Percentiles rank a stretch among this genome's conserved stretches.
Conservation (phyloP, 1,284 basidiomycete genomes). For the Ceratorhiza oryzae-sativae region DNA sequence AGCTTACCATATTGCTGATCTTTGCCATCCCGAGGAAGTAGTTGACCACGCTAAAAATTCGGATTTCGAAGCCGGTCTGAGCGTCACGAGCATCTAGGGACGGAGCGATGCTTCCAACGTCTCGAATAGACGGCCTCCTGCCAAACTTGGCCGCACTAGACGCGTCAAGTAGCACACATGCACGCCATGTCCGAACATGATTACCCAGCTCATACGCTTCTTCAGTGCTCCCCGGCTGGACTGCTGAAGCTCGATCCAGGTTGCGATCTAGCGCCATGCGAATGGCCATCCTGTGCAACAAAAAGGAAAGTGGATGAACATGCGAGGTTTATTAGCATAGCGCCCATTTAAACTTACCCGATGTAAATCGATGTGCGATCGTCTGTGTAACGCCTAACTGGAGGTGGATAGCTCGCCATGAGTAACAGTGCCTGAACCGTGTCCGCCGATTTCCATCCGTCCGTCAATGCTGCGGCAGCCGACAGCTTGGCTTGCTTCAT, state of each 20-base stretch:
- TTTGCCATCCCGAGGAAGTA: constrained; percentile 13
- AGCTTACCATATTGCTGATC: background rate
- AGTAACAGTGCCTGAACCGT: constrained; percentile 29
- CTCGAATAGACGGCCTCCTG: background rate
- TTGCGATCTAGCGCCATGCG: constrained; percentile 21
- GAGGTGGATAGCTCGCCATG: constrained; percentile 21
- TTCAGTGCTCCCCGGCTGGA: background rate
- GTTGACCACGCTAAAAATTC: constrained; percentile 13
- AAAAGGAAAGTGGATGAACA: constrained; percentile 7
- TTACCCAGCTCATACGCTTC: constrained; percentile 8
- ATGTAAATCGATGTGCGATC: constrained; percentile 31
- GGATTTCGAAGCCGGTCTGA: constrained; percentile 8
- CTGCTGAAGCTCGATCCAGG: constrained; percentile 7
- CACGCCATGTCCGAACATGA: constrained; percentile 25
- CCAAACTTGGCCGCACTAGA: constrained; percentile 16
- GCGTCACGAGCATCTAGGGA: background rate
- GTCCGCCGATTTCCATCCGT: constrained; percentile 19
- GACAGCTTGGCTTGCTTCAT: constrained; percentile 26
- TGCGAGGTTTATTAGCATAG: background rate
- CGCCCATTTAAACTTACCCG: constrained; percentile 7
- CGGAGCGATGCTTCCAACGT: background rate
- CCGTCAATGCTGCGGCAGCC: constrained; percentile 14
- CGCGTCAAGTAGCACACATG: constrained; percentile 15
- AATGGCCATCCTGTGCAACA: constrained; percentile 12
- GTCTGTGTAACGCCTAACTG: constrained; percentile 16